Base-by-base conservation (phyloP, 1,284 basidiomycete genomes). In the Trichosporon faecale region DNA sequence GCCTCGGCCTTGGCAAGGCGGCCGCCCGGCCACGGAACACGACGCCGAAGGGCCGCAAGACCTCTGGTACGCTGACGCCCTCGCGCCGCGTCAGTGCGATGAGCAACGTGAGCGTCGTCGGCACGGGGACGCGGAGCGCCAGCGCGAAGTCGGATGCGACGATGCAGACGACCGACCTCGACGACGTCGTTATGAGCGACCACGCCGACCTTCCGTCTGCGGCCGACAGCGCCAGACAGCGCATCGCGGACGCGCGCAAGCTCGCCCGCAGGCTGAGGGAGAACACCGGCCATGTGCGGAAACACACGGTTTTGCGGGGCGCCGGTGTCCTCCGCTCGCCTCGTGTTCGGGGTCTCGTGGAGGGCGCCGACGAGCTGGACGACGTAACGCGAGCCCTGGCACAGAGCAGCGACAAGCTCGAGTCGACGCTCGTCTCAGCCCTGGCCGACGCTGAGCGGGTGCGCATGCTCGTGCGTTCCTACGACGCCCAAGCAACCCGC, bases 341-440 rank as follows among this genome's bases (percentile, higher is more conserved):
- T 3, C 57, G 57, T 7, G 57, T 61, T 14, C 57, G 57, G 16
- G 57, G 57, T 2, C 18, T 65, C 21, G 27, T 27, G 16, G 25
- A 65, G 11, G 63, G 18, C 12, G 18, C 14, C 23, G 65, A 66
- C 23, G 31, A 66, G 25, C 29, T 52, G 12, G 27, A 35, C 27
- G 65, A 66, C 40, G 49, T 35, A 16, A 31, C 64, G 40, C 64
- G 64, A 18, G 37, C 61, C 35, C 23, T 27, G 21, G 16, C 64
- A 16, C 31, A 12, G n/a, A 23, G 31, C 9, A 55, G 75, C 11
- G 79, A 83, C 12, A 75, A 78, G 61, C 70, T 83, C 2, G 81
- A 82, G 33, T 65, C 52, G 9, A 63, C 72, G 21, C 69, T 82
- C 33, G 65, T 67, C 3, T 63, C 70, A 5, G 78, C 79, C 0